Evolutionary conservation across 257 asterid species (phyloP).

Genomic region (Jaltomata sinuosa): DNA sequence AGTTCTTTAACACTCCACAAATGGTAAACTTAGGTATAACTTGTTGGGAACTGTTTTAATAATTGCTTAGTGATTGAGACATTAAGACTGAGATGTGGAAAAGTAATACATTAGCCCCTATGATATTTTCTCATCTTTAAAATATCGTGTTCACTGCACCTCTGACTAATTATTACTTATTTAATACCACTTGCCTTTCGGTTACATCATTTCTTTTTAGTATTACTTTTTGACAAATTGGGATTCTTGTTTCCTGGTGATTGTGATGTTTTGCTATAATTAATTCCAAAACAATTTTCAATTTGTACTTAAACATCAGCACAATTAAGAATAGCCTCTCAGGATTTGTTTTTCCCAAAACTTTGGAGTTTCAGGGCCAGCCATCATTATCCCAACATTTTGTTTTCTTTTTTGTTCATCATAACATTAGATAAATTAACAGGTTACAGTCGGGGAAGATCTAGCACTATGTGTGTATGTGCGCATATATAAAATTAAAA

Average conservation of each 20-base stretch:
- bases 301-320: background rate
- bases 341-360: background rate
- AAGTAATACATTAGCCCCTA: background rate
- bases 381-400: background rate
- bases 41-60: background rate
- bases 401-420: background rate
- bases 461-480: background rate
- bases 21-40: background rate
- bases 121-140: background rate
- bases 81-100: background rate
- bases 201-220: background rate
- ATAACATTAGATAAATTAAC: background rate
- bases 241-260: background rate
- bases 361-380: background rate
- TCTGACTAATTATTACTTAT: constrained; percentile 18
- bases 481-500: background rate
- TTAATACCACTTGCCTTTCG: background rate
- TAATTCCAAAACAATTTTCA: background rate
- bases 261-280: background rate
- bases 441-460: background rate
- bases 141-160: constrained; percentile 11
- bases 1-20: background rate
- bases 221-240: background rate
- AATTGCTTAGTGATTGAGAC: background rate
- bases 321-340: background rate